phyloP scores from a whole-genome alignment of 2,329 filamentous ascomycete genomes.

The Aspergillus novoparasiticus region DNA sequence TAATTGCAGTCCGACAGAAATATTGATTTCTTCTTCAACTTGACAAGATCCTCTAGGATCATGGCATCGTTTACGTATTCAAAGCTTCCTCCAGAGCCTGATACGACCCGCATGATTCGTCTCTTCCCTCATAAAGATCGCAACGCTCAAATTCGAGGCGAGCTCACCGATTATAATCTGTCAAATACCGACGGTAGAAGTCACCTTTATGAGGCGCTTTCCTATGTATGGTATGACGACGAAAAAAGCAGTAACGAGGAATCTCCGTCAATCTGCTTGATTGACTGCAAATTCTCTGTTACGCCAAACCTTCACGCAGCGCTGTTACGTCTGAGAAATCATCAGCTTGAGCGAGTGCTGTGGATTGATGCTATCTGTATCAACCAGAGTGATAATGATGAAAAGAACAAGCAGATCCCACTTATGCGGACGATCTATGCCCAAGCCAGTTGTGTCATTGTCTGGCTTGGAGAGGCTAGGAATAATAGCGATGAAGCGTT shows the following conservation, averaged over 20 bases:
- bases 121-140: background rate
- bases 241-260: background rate
- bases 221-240: background rate
- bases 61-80: background rate
- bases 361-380: constrained; percentile 5
- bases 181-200: no score
- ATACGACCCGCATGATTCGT: background rate
- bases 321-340: background rate
- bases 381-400: background rate
- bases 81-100: background rate
- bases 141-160: background rate
- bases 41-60: no score
- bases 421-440: background rate
- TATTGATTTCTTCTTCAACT: no score
- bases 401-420: background rate
- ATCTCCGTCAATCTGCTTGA: background rate
- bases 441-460: background rate
- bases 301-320: background rate
- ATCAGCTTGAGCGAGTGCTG: background rate
- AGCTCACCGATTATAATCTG: background rate
- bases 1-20: no score
- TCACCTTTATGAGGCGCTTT: constrained; percentile 1
- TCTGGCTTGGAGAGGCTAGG: constrained; percentile 5
- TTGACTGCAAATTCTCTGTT: background rate
- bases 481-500: background rate